phyloP scores from a whole-genome alignment of 192 early-diverging fungal genomes.

The Entomortierella beljakovae region DNA sequence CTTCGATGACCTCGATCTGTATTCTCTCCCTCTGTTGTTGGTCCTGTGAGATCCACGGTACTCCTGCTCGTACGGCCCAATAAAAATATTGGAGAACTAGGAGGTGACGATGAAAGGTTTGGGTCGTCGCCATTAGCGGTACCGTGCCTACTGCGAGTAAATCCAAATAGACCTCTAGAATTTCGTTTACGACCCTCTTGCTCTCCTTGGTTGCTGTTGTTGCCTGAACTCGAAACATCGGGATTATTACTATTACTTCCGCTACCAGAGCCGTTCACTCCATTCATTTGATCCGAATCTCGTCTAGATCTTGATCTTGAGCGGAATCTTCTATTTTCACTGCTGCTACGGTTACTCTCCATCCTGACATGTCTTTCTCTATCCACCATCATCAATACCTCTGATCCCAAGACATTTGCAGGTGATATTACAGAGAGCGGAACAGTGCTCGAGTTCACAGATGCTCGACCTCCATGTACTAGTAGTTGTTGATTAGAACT shows the following conservation, averaged over 20 bases:
- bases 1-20: conserved; percentile 16
- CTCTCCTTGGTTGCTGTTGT: conserved; percentile 1
- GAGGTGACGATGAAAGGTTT: neutral
- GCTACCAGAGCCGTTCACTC: neutral
- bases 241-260: neutral
- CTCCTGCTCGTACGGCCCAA: conserved; percentile 13
- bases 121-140: conserved; percentile 24
- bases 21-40: neutral
- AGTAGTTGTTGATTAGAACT: conserved; percentile 4
- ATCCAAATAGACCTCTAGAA: conserved; percentile 38
- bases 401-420: conserved; percentile 30
- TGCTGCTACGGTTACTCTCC: conserved; percentile 3
- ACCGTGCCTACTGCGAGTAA: conserved; percentile 16
- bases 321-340: neutral
- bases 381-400: conserved; percentile 44
- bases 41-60: conserved; percentile 21
- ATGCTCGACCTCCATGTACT: conserved; percentile 16
- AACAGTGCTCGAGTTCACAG: conserved; percentile 13
- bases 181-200: conserved; percentile 23
- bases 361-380: conserved; percentile 11
- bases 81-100: conserved; percentile 6
- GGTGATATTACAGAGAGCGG: conserved; percentile 33
- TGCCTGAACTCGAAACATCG: neutral
- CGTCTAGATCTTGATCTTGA: conserved; percentile 30
- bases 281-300: neutral